Conservation (phyloP, 148 eudicot species). For the Vaccinium macrocarpon region DNA sequence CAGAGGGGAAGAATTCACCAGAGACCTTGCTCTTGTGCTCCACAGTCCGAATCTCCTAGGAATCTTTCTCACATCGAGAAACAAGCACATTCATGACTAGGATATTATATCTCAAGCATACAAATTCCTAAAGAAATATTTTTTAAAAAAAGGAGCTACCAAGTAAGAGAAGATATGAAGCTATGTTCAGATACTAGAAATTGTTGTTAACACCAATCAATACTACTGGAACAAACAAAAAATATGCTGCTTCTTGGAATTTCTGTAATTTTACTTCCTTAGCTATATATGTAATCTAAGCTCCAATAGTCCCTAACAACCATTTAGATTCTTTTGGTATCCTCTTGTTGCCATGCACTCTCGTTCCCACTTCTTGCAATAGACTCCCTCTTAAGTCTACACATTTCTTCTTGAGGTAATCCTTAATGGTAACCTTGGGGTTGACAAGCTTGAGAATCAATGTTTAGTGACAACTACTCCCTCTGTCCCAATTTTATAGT, state of each 20-base stretch:
- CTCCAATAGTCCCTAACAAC: not conserved
- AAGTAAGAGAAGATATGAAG: not conserved
- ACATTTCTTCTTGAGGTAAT: not conserved
- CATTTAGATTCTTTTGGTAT: not conserved
- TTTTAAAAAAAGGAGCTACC: not conserved
- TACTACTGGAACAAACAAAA: not conserved
- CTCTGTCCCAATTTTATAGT: too few relatives aligned
- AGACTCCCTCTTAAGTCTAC: not conserved
- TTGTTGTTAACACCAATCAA: not conserved
- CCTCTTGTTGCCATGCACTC: not conserved
- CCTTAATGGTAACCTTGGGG: not conserved
- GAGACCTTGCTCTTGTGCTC: not conserved
- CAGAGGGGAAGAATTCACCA: not conserved
- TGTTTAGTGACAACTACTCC: too few relatives aligned
- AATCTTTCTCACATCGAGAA: not conserved
- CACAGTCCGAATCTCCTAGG: not conserved
- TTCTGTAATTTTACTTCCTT: not conserved
- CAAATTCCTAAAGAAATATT: not conserved
- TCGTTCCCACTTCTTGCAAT: not conserved
- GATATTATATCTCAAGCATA: not conserved
- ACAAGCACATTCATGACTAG: not conserved
- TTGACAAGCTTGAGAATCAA: not conserved
- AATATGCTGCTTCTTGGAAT: not conserved
- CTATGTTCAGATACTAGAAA: not conserved
- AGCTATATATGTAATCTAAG: not conserved